Conservation (phyloP, 306 rosid genomes). For the Dryas drummondii region DNA sequence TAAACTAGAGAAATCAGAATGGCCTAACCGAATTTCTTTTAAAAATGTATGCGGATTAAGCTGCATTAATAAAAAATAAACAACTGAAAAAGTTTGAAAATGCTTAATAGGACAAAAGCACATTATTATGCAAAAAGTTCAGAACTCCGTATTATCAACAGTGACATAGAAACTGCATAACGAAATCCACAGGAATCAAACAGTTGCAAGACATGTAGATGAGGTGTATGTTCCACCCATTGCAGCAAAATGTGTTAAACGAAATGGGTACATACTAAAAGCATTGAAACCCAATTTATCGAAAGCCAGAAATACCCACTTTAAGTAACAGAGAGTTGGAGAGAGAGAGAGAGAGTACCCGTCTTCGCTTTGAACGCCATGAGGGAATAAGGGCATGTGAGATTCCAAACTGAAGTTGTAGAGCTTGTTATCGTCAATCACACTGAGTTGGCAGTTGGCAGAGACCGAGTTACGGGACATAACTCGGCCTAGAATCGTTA, state of each 20-base stretch:
- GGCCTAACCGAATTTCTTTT: neutral
- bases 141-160: neutral
- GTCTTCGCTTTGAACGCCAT: slow-evolving; percentile 92
- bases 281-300: neutral
- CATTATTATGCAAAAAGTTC: neutral
- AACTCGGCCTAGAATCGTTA: slow-evolving; percentile 36
- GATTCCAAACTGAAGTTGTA: slow-evolving; percentile 72
- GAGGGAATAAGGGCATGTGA: slow-evolving; percentile 67
- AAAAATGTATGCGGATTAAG: neutral
- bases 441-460: slow-evolving; percentile 52
- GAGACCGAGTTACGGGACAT: slow-evolving; percentile 28
- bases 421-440: slow-evolving; percentile 45
- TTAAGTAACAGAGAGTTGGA: neutral
- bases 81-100: neutral
- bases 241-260: neutral
- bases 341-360: slow-evolving; percentile 50
- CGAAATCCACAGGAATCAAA: neutral
- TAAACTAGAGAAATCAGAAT: slow-evolving; percentile 3
- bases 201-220: neutral
- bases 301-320: neutral
- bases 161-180: no score
- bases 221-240: neutral
- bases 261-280: neutral
- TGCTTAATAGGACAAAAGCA: neutral
- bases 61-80: neutral